Percentiles rank a stretch among this genome's conserved stretches.
phyloP scores from a whole-genome alignment of 352 stramenopile genomes.

The Phytophthora cactorum region DNA sequence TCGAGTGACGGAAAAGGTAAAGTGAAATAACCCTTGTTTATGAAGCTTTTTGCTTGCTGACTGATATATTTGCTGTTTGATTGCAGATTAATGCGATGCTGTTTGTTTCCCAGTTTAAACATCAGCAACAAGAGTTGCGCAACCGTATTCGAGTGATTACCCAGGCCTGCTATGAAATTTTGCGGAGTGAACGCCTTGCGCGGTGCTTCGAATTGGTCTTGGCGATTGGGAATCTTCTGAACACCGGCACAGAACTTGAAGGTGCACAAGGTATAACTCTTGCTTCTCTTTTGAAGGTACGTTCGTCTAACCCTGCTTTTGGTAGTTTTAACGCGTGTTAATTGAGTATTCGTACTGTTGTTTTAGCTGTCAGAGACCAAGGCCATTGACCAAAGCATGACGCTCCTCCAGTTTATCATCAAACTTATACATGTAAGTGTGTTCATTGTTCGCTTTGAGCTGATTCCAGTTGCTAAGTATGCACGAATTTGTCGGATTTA shows the following conservation, averaged over 20 bases:
- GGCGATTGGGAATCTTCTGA: slow-evolving; percentile 78
- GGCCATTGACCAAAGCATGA: slow-evolving; percentile 74
- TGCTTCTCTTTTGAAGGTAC: slow-evolving; percentile 77
- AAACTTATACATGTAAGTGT: slow-evolving; percentile 75
- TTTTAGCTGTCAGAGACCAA: slow-evolving; percentile 81
- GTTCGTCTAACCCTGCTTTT: neutral
- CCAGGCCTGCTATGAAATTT: slow-evolving; percentile 65
- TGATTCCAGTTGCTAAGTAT: slow-evolving; percentile 4
- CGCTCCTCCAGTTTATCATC: slow-evolving; percentile 80
- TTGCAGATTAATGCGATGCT: slow-evolving; percentile 70
- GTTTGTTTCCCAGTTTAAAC: slow-evolving; percentile 70
- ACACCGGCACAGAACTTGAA: slow-evolving; percentile 73
- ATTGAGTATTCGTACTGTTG: neutral
- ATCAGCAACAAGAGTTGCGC: slow-evolving; percentile 58
- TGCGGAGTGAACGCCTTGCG: slow-evolving; percentile 73
- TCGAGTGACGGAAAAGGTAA: slow-evolving; percentile 72
- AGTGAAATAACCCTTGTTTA: neutral
- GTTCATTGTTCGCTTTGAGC: neutral
- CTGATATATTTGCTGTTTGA: neutral
- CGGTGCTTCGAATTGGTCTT: slow-evolving; percentile 81
- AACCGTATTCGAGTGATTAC: slow-evolving; percentile 58
- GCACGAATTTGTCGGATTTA: slow-evolving; percentile 18
- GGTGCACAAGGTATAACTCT: slow-evolving; percentile 73
- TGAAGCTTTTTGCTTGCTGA: slow-evolving; percentile 1
- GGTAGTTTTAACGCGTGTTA: neutral